These are phyloP conservation scores for Calonectria pauciramosa DNA, from an alignment of 2,329 filamentous ascomycete species.

Conservation along the genomic window DNA sequence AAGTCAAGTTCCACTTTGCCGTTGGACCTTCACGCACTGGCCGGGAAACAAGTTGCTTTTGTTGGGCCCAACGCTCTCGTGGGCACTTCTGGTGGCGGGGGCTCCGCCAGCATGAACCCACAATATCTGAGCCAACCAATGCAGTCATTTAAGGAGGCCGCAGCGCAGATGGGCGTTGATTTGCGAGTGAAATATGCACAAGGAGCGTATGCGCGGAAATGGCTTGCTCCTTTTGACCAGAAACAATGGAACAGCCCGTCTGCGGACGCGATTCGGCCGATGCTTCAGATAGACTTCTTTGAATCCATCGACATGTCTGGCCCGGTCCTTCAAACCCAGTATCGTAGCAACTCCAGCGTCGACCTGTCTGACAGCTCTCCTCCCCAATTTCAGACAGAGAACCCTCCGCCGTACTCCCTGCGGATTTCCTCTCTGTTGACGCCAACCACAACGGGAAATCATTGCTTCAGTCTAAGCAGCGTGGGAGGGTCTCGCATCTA, in stretches of 20 bases:
- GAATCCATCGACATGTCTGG: constrained; percentile 7
- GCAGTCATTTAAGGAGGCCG: constrained; percentile 20
- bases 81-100: constrained; percentile 20
- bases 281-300: constrained; percentile 19
- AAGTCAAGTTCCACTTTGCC: constrained; percentile 22
- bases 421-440: constrained; percentile 8
- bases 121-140: constrained; percentile 23
- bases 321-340: constrained; percentile 12
- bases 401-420: constrained; percentile 16
- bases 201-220: constrained; percentile 16
- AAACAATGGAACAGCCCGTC: background rate
- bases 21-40: constrained; percentile 11
- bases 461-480: constrained; percentile 16
- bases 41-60: constrained; percentile 36
- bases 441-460: constrained; percentile 8
- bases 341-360: constrained; percentile 11
- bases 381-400: background rate
- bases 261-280: background rate
- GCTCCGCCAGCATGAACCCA: constrained; percentile 26
- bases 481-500: constrained; percentile 10
- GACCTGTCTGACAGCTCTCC: constrained; percentile 22
- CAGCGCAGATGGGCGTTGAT: background rate
- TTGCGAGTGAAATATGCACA: constrained; percentile 4
- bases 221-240: constrained; percentile 17
- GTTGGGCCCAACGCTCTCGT: constrained; percentile 37